Evolutionary conservation across 2,329 filamentous ascomycete genomes (phyloP), one percentile per base, ranked within the genome.

Genomic region (Alternaria sp.): DNA sequence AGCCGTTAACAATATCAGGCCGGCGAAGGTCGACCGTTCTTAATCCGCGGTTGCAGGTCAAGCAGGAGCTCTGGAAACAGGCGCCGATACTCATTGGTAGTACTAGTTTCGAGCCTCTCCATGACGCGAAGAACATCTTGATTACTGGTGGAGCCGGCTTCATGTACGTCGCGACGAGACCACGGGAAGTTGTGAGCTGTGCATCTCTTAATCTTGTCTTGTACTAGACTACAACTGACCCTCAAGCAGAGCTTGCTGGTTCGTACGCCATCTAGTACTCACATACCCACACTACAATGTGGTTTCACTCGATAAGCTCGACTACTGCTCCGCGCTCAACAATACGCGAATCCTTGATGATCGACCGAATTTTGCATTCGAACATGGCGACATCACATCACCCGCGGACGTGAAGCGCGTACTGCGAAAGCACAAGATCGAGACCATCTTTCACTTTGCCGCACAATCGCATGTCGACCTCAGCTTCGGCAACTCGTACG

Each of bases 391-490:
- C 70, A 87, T 94, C 65, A 92, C 89, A 31, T 87, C 89, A 63
- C 87, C 88, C 1, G 80, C 82, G 5, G 86, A 91, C 69, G 89
- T 94, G 3, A 83, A 90, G 62, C 84, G 86, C 67, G 91, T 88
- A 72, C 84, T 94, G 71, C 84, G 89, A 74, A 84, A 86, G 60
- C 83, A 92, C 79, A 83, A 86, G 33, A 89, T 94, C 68, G 91
- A 94, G 74, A 92, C 90, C 51, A 84, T 95, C 61, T 87, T 94
- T 76, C 91, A 94, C 77, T 93, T 95, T 70, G 91, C 91, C 3
- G 91, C 91, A n/a, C 89, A 93, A 78, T 92, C 90, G 7, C 91
- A 94, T 72, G 91, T 95, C 50, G 90, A 94, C 70, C 78, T 92
- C 68, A 92, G 89, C 72, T 95, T 95, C 70, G 89, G 89, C 50